phyloP scores from a whole-genome alignment of 1,139 yeast species.

The Debaryomyces psychrophilus region DNA sequence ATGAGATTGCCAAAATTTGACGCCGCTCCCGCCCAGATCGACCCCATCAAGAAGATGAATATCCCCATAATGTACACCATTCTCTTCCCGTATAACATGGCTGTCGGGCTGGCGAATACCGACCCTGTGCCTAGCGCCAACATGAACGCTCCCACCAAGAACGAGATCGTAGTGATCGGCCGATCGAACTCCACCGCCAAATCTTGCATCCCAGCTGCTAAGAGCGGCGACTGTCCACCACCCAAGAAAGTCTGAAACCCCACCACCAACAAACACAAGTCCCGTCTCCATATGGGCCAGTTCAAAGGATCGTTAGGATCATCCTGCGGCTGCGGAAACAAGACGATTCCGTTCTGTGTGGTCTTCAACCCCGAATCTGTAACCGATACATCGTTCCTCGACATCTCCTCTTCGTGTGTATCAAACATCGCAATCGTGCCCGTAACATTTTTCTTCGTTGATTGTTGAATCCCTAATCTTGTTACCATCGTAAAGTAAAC shows the following conservation, averaged over 20 bases:
- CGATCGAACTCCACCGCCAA: constrained; percentile 48
- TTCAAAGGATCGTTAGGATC: constrained; percentile 77
- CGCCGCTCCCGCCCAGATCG: constrained; percentile 58
- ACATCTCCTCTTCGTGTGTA: constrained; percentile 20
- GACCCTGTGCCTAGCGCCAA: constrained; percentile 62
- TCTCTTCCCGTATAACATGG: constrained; percentile 63
- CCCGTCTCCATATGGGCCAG: constrained; percentile 67
- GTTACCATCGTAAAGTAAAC: not conserved
- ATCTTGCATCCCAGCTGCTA: constrained; percentile 58
- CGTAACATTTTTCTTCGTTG: constrained; percentile 43
- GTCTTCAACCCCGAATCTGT: constrained; percentile 35
- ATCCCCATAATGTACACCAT: constrained; percentile 55
- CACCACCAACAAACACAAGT: constrained; percentile 52
- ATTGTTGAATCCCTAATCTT: constrained; percentile 45
- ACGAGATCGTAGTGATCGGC: constrained; percentile 48
- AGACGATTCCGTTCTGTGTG: constrained; percentile 56
- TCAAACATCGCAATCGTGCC: constrained; percentile 50
- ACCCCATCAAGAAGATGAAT: constrained; percentile 53
- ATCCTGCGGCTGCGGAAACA: constrained; percentile 76
- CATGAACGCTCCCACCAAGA: constrained; percentile 65
- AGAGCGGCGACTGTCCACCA: constrained; percentile 65
- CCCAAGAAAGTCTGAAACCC: constrained; percentile 64
- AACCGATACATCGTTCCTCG: constrained; percentile 14
- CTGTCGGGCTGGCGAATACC: constrained; percentile 59
- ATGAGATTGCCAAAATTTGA: constrained; percentile 51